Conservation (phyloP, 2,329 filamentous ascomycete species). For the Trichoderma polysporum region DNA sequence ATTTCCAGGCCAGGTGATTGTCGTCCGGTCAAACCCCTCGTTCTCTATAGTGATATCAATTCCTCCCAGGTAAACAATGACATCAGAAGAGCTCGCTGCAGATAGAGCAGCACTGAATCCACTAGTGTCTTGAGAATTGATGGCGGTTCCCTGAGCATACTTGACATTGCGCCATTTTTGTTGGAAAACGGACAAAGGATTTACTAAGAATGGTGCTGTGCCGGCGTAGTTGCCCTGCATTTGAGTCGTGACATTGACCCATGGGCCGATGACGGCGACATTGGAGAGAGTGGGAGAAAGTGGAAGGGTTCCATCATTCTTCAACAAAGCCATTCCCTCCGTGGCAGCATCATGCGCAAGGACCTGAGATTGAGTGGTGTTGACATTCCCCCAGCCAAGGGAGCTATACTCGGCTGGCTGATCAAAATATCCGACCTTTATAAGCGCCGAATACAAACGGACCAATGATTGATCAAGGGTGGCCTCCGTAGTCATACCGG, state of each 20-base stretch:
- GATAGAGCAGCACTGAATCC: conserved; percentile 36
- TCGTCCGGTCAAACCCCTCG: conserved; percentile 52
- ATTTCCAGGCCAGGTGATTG: conserved; percentile 51
- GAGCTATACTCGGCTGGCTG: conserved; percentile 47
- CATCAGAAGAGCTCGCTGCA: conserved; percentile 45
- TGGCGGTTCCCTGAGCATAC: conserved; percentile 40
- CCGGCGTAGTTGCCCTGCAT: conserved; percentile 29
- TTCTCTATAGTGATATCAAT: conserved; percentile 53
- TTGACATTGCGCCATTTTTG: conserved; percentile 27
- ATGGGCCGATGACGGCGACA: conserved; percentile 34
- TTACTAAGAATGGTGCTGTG: conserved; percentile 27
- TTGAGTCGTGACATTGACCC: conserved; percentile 41
- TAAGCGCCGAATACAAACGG: conserved; percentile 54
- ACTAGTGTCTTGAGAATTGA: conserved; percentile 31
- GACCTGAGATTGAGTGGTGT: conserved; percentile 51
- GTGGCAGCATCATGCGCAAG: conserved; percentile 56
- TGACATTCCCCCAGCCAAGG: conserved; percentile 56
- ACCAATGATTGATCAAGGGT: conserved; percentile 23
- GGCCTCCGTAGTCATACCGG: conserved; percentile 39
- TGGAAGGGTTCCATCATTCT: conserved; percentile 54
- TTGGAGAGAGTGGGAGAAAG: conserved; percentile 34
- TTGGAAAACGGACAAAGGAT: conserved; percentile 20
- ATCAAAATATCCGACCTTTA: conserved; percentile 60
- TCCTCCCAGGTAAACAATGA: conserved; percentile 55
- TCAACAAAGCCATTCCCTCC: conserved; percentile 50